A percentile compares a stretch with the other conserved stretches of the same genome.
These are phyloP conservation scores for Oryza brachyantha DNA, from an alignment of 176 grass and related monocot genomes.

Conservation along the genomic window DNA sequence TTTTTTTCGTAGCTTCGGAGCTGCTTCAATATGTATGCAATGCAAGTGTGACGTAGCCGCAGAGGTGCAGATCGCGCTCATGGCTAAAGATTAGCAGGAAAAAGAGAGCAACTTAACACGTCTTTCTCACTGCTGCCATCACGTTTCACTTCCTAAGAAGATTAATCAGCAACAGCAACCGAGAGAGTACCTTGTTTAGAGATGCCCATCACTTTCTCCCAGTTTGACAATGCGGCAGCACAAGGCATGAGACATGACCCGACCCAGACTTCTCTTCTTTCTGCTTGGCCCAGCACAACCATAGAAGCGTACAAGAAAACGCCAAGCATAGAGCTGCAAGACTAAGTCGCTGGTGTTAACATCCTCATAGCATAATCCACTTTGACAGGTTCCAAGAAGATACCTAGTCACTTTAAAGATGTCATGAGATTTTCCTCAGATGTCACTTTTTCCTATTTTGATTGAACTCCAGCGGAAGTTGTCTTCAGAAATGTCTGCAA, in stretches of 20 bases:
- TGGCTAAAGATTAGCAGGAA: not conserved
- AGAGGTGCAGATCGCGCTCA: not conserved
- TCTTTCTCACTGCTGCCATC: not conserved
- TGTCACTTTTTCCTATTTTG: not conserved
- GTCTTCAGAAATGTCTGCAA: not conserved
- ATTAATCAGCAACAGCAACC: not conserved
- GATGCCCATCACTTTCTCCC: slow-evolving; percentile 26
- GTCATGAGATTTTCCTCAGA: not conserved
- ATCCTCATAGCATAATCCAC: not conserved
- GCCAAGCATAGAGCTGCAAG: not conserved
- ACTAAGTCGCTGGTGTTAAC: slow-evolving; percentile 10
- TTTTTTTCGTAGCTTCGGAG: slow-evolving; percentile 9
- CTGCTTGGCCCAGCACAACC: not conserved
- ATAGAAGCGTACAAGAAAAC: slow-evolving; percentile 15
- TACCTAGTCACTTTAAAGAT: not conserved
- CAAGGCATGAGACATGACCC: not conserved
- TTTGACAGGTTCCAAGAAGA: slow-evolving; percentile 23
- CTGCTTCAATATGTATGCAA: slow-evolving; percentile 33
- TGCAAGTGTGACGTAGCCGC: not conserved
- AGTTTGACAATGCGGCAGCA: not conserved
- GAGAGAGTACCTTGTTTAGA: too few relatives aligned
- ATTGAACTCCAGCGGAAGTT: not conserved
- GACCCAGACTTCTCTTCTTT: not conserved
- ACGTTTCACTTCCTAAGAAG: not conserved
- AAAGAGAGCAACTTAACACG: not conserved